Evolutionary conservation across 371 early-diverging fungal species (phyloP), one percentile per base, ranked within the genome.

Genomic region (Mucor velutinosus): DNA sequence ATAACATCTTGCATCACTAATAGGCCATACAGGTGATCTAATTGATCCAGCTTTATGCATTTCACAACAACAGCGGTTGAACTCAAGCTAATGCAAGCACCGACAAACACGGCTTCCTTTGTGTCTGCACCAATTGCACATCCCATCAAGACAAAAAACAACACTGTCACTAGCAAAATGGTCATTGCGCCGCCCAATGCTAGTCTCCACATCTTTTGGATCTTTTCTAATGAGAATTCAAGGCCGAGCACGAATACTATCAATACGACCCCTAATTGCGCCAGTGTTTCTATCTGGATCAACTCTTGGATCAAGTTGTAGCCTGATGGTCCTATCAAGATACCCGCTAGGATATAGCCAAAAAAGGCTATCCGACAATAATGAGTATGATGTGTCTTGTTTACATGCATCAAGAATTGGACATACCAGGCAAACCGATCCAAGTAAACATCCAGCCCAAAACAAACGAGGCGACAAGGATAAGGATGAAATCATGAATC

Each of bases 291-390:
- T 17, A 84, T 73, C 65, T 87, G 86, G 47, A 87, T 81, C 11
- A 87, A 62, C 67, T 81, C 81, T 64, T 83, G 78, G 55, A 89
- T 85, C 14, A 76, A 57, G 64, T 86, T 87, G 30, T 76, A 83
- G 5, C 82, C 82, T 2, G 82, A 76, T 1, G 87, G 87, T 1
- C 88, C 87, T 21, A 82, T 73, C 7, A 87, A 12, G 27, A 82
- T 71, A 19, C 90, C 90, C n/a, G 89, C 86, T 15, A 85, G 39
- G 29, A 89, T 82, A 39, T 88, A 86, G 7, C 90, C 90, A 76
- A 89, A 86, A 70, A 89, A 89, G 19, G 85, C 80, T 76, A 27
- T 56, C 15, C 35, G 41, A 32, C 51, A 49, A 21, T 4, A 49
- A 23, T 49, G 21, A 30, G 30, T 30, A 4, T 4, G 2, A 6